Evolutionary conservation across 805 yeast species (phyloP).

Genomic region (Cyberlindnera sargentensis): DNA sequence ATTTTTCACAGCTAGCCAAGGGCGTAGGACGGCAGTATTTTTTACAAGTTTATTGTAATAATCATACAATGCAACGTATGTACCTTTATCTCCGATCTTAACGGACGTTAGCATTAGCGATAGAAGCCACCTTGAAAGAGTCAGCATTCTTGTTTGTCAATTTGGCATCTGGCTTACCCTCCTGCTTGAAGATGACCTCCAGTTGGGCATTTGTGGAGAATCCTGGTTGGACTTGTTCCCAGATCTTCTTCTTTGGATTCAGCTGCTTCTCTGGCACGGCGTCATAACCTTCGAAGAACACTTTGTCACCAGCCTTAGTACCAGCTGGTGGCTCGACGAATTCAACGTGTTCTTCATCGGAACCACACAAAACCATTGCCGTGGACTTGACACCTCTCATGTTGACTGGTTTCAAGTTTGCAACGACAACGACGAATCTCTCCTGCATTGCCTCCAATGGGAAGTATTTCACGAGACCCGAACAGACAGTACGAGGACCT

Average conservation of each 20-base stretch:
- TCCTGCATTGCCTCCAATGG: slow-evolving; percentile 94
- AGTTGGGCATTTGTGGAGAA: slow-evolving; percentile 73
- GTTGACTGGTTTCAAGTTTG: slow-evolving; percentile 94
- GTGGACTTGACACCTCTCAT: slow-evolving; percentile 96
- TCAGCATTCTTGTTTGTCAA: slow-evolving; percentile 79
- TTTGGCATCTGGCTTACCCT: slow-evolving; percentile 60
- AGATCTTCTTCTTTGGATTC: slow-evolving; percentile 96
- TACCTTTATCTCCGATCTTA: slow-evolving; percentile 22
- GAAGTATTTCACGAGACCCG: slow-evolving; percentile 87
- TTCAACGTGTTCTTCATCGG: slow-evolving; percentile 73
- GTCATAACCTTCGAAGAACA: slow-evolving; percentile 88
- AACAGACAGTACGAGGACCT: slow-evolving; percentile 97
- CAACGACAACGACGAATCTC: slow-evolving; percentile 83
- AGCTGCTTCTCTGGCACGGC: slow-evolving; percentile 85
- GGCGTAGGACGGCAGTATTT: no score
- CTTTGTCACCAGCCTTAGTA: slow-evolving; percentile 91
- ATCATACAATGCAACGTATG: no score
- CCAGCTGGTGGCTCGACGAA: slow-evolving; percentile 93
- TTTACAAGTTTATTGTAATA: no score
- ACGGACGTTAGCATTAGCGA: slow-evolving; percentile 76
- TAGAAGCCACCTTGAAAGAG: slow-evolving; percentile 61
- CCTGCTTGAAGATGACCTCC: slow-evolving; percentile 74
- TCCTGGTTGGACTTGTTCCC: slow-evolving; percentile 92
- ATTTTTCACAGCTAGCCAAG: no score
- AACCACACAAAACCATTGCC: slow-evolving; percentile 97